Evolutionary conservation across 2,329 filamentous ascomycete genomes (phyloP).

Genomic region (Diplodia intermedia): DNA sequence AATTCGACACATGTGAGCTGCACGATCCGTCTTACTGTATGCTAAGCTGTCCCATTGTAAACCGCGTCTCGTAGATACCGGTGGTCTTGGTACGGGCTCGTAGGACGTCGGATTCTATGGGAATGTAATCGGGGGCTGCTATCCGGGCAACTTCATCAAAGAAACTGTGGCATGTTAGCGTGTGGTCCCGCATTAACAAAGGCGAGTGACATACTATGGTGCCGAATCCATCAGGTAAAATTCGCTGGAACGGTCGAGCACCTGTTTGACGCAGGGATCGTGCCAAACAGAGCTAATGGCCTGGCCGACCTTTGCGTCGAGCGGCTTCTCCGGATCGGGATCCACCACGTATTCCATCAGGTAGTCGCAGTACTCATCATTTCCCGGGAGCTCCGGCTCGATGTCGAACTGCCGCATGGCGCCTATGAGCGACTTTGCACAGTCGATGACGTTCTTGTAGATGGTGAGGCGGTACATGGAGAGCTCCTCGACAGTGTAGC

Average conservation of each 20-base stretch:
- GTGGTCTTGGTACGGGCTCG: slow-evolving; percentile 97
- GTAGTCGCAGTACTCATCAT: slow-evolving; percentile 77
- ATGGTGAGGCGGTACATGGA: slow-evolving; percentile 94
- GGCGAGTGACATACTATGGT: slow-evolving; percentile 75
- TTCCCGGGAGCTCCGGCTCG: slow-evolving; percentile 73
- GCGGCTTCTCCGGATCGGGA: slow-evolving; percentile 82
- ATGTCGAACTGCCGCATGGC: slow-evolving; percentile 94
- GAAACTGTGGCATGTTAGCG: slow-evolving; percentile 68
- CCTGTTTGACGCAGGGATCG: slow-evolving; percentile 79
- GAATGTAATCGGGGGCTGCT: slow-evolving; percentile 82
- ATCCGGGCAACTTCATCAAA: slow-evolving; percentile 93
- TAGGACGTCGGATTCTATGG: slow-evolving; percentile 92
- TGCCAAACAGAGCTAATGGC: slow-evolving; percentile 90
- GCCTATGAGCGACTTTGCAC: slow-evolving; percentile 88
- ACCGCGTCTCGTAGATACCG: slow-evolving; percentile 97
- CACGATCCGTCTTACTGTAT: slow-evolving; percentile 78
- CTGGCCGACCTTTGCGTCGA: slow-evolving; percentile 80
- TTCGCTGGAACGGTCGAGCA: slow-evolving; percentile 94
- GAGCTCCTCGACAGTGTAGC: slow-evolving; percentile 92
- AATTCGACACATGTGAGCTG: slow-evolving; percentile 37
- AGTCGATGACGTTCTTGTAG: slow-evolving; percentile 98
- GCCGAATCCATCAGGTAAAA: slow-evolving; percentile 99
- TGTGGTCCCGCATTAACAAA: slow-evolving; percentile 35
- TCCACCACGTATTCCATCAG: slow-evolving; percentile 88
- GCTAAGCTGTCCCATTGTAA: slow-evolving; percentile 97